A percentile compares a stretch with the other conserved stretches of the same genome.
phyloP scores from a whole-genome alignment of 2,329 filamentous ascomycete species.

The Chaetomiaceae sp. region DNA sequence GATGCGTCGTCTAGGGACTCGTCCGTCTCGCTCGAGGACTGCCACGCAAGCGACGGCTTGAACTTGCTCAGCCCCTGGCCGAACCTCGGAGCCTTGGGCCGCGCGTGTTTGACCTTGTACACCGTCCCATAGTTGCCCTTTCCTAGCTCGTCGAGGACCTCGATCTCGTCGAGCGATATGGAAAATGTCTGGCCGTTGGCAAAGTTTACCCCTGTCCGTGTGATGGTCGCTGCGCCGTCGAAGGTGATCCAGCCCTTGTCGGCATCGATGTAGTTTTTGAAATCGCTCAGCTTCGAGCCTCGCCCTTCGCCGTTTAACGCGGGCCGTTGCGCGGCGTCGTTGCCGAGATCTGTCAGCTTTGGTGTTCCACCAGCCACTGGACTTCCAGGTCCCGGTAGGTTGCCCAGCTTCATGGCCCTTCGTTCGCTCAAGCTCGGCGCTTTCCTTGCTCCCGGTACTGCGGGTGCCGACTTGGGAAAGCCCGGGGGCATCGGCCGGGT shows the following conservation, averaged over 20 bases:
- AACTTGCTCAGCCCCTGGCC: conserved; percentile 52
- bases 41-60: conserved; percentile 37
- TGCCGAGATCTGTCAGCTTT: conserved; percentile 40
- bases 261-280: conserved; percentile 79
- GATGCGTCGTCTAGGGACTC: conserved; percentile 29
- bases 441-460: conserved; percentile 35
- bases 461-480: conserved; percentile 51
- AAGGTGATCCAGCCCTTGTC: conserved; percentile 90
- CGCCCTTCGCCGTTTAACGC: conserved; percentile 34
- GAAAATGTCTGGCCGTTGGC: conserved; percentile 82
- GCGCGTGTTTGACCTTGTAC: conserved; percentile 88
- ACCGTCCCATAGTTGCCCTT: conserved; percentile 99
- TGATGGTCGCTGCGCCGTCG: conserved; percentile 85
- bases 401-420: conserved; percentile 56
- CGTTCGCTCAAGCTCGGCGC: conserved; percentile 62
- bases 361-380: conserved; percentile 34
- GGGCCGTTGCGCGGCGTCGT: conserved; percentile 22
- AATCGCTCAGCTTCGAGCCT: conserved; percentile 53
- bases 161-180: conserved; percentile 93
- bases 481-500: conserved; percentile 43
- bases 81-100: conserved; percentile 54
- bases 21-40: conserved; percentile 33
- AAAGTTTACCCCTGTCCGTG: conserved; percentile 86
- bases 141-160: conserved; percentile 86
- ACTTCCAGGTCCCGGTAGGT: conserved; percentile 36